Percentiles rank a stretch among this genome's conserved stretches.
Evolutionary conservation across 2,329 filamentous ascomycete species (phyloP).

Genomic region (Hymenoscyphus linearis): DNA sequence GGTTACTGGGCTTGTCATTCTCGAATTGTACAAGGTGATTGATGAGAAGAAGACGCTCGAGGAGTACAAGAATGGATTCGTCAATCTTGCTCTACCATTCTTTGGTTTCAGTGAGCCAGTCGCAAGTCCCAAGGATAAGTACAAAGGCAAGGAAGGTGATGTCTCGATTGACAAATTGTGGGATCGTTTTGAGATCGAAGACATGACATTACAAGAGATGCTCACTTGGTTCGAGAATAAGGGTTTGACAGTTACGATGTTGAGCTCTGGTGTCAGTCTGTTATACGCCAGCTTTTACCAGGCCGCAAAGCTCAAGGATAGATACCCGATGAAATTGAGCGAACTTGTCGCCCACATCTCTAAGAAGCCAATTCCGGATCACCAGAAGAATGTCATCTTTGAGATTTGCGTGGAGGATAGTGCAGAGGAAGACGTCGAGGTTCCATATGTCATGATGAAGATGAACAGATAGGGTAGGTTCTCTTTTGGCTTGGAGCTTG

Average conservation of each 20-base stretch:
- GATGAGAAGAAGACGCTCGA: constrained; percentile 96
- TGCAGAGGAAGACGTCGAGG: constrained; percentile 89
- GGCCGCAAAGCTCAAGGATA: constrained; percentile 69
- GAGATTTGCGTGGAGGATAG: constrained; percentile 90
- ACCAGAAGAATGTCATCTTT: constrained; percentile 94
- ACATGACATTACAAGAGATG: constrained; percentile 81
- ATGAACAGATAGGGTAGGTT: constrained; percentile 22
- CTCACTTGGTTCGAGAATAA: constrained; percentile 74
- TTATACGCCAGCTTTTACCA: constrained; percentile 93
- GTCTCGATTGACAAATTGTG: constrained; percentile 92
- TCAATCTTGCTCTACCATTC: constrained; percentile 94
- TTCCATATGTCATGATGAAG: constrained; percentile 93
- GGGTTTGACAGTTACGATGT: constrained; percentile 81
- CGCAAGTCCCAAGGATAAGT: constrained; percentile 85
- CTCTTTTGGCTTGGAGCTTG: constrained; percentile 1
- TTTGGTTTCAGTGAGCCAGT: constrained; percentile 98
- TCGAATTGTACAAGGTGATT: constrained; percentile 94
- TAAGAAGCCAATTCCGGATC: constrained; percentile 83
- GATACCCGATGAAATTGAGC: constrained; percentile 77
- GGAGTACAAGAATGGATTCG: constrained; percentile 98
- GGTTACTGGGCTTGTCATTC: constrained; percentile 85
- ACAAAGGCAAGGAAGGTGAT: constrained; percentile 71
- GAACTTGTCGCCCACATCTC: constrained; percentile 82
- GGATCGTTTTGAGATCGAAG: constrained; percentile 89
- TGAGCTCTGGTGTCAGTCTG: constrained; percentile 94